A percentile compares a stretch with the other conserved stretches of the same genome.
phyloP scores from a whole-genome alignment of 1,139 yeast species.

The Blastobotrys ciferrii region DNA sequence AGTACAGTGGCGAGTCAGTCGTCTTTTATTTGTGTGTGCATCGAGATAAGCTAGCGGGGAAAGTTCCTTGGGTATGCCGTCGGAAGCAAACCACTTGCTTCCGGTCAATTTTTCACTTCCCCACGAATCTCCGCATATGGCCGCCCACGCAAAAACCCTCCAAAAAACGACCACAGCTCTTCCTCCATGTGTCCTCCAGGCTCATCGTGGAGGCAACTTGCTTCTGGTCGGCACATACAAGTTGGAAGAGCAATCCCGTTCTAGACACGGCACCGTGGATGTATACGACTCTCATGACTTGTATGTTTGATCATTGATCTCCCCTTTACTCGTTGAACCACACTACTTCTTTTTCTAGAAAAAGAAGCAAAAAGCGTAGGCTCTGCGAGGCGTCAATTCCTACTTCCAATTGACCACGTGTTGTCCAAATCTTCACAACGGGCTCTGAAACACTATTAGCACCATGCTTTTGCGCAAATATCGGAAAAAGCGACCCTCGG shows the following conservation, averaged over 20 bases:
- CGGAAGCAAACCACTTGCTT: not conserved
- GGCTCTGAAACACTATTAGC: too few species aligned
- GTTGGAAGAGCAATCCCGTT: constrained; percentile 55
- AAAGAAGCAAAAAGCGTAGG: too few species aligned
- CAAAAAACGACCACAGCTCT: constrained; percentile 41
- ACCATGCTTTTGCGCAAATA: too few species aligned
- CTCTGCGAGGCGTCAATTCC: too few species aligned
- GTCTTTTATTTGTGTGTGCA: constrained; percentile 1
- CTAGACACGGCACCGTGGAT: constrained; percentile 74
- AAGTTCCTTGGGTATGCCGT: constrained; percentile 1
- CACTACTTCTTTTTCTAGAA: too few species aligned
- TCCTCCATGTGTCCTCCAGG: constrained; percentile 82
- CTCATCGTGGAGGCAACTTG: constrained; percentile 51
- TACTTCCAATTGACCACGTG: too few species aligned
- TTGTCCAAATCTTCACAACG: too few species aligned
- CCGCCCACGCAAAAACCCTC: constrained; percentile 16
- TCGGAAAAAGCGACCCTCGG: too few species aligned
- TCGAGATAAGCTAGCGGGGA: not conserved
- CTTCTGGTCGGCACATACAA: constrained; percentile 75
- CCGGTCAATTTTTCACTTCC: not conserved
- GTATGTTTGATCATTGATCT: not conserved
- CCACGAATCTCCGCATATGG: not conserved
- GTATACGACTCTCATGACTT: constrained; percentile 38
- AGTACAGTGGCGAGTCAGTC: not conserved
- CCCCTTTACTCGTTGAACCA: too few species aligned